Conservation (phyloP, 768 basidiomycete genomes). For the Termitomyces sp. region DNA sequence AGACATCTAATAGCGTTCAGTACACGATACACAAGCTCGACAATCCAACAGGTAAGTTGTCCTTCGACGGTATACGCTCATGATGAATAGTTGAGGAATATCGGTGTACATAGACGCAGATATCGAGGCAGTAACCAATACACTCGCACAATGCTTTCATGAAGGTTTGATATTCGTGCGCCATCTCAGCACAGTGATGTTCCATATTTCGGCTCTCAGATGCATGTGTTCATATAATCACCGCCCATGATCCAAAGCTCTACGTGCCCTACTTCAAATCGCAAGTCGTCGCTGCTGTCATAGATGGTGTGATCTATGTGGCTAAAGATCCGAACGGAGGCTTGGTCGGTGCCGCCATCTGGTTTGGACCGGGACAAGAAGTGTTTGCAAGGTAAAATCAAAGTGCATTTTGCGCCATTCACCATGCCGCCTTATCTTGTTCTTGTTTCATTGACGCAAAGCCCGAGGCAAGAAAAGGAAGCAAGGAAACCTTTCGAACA, state of each 20-base stretch:
- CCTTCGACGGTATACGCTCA: neutral
- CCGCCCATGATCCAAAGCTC: conserved; percentile 5
- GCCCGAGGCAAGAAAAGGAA: conserved; percentile 3
- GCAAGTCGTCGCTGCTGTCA: conserved; percentile 9
- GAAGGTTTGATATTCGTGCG: conserved; percentile 5
- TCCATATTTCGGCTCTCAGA: neutral
- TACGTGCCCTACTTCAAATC: conserved; percentile 11
- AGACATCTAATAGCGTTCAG: neutral
- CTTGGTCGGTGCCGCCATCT: conserved; percentile 12
- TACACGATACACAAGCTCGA: neutral
- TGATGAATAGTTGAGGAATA: neutral
- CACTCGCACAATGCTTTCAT: conserved; percentile 4
- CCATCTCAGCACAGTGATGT: neutral
- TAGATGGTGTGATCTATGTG: conserved; percentile 15
- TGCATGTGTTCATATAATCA: conserved; percentile 8
- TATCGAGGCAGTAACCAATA: neutral
- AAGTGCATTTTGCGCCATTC: neutral
- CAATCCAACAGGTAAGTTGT: neutral
- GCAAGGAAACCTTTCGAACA: conserved; percentile 5
- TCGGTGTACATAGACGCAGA: conserved; percentile 1
- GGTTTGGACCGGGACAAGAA: conserved; percentile 17
- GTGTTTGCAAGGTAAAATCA: conserved; percentile 8
- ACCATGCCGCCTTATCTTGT: neutral
- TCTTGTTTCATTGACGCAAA: neutral
- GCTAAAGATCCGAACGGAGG: conserved; percentile 10